These are phyloP conservation scores for Mycosphaerella sp. DNA, from an alignment of 2,329 filamentous ascomycete genomes.

Conservation along the genomic window DNA sequence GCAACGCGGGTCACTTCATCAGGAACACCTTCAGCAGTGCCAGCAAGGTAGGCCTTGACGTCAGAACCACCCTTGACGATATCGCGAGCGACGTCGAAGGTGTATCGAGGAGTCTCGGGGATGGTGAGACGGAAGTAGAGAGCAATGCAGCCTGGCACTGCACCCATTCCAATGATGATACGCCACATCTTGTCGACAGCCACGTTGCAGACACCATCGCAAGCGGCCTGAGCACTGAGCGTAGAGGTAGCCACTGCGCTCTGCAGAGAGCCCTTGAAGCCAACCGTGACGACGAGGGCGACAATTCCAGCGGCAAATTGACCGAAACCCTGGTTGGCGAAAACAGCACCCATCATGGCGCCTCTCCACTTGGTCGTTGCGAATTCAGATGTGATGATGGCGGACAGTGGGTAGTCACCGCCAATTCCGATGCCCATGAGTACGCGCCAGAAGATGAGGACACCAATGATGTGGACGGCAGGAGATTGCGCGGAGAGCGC, in stretches of 20 bases:
- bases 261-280: constrained; percentile 35
- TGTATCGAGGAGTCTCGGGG: constrained; percentile 82
- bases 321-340: constrained; percentile 81
- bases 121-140: constrained; percentile 84
- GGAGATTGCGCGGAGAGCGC: constrained; percentile 59
- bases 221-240: constrained; percentile 45
- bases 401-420: constrained; percentile 72
- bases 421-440: constrained; percentile 75
- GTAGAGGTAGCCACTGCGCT: constrained; percentile 6
- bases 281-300: constrained; percentile 57
- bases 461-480: constrained; percentile 55
- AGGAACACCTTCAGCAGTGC: constrained; percentile 55
- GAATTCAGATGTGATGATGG: constrained; percentile 82
- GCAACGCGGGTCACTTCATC: constrained; percentile 62
- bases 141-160: constrained; percentile 71
- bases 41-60: constrained; percentile 66
- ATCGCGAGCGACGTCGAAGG: constrained; percentile 72
- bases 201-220: constrained; percentile 57
- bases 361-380: constrained; percentile 79
- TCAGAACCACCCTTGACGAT: constrained; percentile 68
- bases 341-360: constrained; percentile 81
- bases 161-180: constrained; percentile 71
- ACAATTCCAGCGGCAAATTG: constrained; percentile 71
- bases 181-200: constrained; percentile 89
- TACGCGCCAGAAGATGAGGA: constrained; percentile 75